A percentile compares a stretch with the other conserved stretches of the same genome.
Conservation (phyloP, 2,329 filamentous ascomycete species). For the Pseudocercospora ulei region DNA sequence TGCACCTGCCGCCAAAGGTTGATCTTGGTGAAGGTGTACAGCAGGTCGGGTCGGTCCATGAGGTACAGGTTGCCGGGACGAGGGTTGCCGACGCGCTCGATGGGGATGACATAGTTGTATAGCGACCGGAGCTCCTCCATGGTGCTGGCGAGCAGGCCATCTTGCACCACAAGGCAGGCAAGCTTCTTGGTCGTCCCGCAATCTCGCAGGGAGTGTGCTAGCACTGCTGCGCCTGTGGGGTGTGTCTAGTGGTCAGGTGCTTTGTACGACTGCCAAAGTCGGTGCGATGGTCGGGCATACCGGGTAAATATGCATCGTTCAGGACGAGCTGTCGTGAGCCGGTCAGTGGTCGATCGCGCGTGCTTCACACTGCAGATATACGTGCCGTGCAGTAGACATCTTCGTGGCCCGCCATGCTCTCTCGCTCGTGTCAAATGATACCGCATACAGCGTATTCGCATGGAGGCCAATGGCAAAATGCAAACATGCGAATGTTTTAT, state of each 20-base stretch:
- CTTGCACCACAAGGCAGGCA: constrained; percentile 70
- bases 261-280: not conserved
- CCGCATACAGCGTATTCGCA: not conserved
- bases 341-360: constrained; percentile 8
- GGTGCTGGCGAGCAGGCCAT: constrained; percentile 64
- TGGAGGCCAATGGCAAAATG: constrained; percentile 2
- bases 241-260: not conserved
- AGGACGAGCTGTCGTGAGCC: constrained; percentile 60
- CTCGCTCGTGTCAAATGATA: no score
- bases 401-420: constrained; percentile 36
- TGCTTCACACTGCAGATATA: constrained; percentile 11
- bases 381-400: constrained; percentile 59
- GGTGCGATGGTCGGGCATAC: constrained; percentile 44
- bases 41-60: constrained; percentile 83
- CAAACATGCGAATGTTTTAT: not conserved
- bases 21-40: constrained; percentile 94
- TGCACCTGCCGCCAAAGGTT: constrained; percentile 84
- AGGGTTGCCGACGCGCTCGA: constrained; percentile 66
- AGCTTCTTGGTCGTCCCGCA: constrained; percentile 76
- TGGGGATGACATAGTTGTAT: constrained; percentile 81
- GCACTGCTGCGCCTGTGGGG: constrained; percentile 68
- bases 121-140: constrained; percentile 73
- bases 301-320: constrained; percentile 86
- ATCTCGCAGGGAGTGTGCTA: constrained; percentile 91
- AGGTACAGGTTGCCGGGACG: constrained; percentile 73